phyloP scores from a whole-genome alignment of 1,284 basidiomycete species.

The Trichosporon faecale region DNA sequence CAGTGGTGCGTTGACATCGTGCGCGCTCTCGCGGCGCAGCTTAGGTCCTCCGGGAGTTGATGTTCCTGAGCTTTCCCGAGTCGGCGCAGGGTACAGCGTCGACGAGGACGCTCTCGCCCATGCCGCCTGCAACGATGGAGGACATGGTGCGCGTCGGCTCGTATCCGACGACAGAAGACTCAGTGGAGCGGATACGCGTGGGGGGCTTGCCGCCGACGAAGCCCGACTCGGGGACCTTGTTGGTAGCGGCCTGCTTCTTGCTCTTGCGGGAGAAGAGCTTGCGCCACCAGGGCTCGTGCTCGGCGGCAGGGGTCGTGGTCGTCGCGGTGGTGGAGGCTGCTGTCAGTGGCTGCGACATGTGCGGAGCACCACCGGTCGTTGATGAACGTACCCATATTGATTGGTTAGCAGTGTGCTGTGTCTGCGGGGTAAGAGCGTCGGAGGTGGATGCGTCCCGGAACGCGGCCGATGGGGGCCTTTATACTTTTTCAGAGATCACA shows the following conservation, averaged over 20 bases:
- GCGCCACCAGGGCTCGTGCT: slow-evolving; percentile 9
- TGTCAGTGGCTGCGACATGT: background rate
- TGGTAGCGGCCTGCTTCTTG: background rate
- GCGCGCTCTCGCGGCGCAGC: background rate
- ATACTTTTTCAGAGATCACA: background rate
- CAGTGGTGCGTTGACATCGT: too few relatives aligned
- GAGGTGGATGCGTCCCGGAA: background rate
- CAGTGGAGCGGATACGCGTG: background rate
- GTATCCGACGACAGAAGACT: background rate
- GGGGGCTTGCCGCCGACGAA: background rate
- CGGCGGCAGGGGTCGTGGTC: background rate
- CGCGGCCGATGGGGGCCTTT: background rate
- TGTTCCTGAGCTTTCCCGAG: background rate
- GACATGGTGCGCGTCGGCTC: slow-evolving; percentile 8
- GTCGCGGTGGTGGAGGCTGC: background rate
- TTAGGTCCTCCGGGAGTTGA: background rate
- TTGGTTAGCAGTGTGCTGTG: background rate
- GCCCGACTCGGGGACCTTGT: background rate
- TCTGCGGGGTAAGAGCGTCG: background rate
- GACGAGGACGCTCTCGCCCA: slow-evolving; percentile 72
- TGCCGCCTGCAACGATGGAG: slow-evolving; percentile 2
- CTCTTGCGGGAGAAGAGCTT: background rate
- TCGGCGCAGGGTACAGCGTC: slow-evolving; percentile 62
- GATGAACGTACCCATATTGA: background rate
- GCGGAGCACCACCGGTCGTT: background rate